Evolutionary conservation across 768 basidiomycete genomes (phyloP).

Genomic region (Kwoniella dejecticola): DNA sequence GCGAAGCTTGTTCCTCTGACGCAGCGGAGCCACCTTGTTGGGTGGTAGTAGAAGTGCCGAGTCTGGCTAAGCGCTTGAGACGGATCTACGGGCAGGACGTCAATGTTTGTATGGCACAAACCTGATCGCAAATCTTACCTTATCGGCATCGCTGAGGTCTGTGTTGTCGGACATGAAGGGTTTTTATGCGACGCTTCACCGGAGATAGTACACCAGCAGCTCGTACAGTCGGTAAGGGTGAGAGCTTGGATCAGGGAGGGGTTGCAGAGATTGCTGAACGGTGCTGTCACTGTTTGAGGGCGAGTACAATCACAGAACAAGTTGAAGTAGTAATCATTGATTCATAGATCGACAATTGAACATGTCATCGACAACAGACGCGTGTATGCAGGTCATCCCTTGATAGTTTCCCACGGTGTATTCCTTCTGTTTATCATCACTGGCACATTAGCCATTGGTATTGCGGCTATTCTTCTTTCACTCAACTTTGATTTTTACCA

Average conservation of each 20-base stretch:
- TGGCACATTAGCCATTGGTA: no score
- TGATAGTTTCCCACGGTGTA: constrained; percentile 29
- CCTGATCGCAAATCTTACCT: constrained; percentile 24
- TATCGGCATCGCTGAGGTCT: constrained; percentile 42
- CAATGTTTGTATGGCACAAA: background rate
- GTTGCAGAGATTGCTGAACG: no score
- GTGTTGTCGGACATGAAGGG: constrained; percentile 31
- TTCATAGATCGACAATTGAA: background rate
- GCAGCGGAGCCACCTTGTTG: constrained; percentile 40
- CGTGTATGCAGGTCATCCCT: background rate
- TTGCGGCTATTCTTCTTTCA: no score
- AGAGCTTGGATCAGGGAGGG: no score
- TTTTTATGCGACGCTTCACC: no score
- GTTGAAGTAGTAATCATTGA: no score
- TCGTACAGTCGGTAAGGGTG: no score
- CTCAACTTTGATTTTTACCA: background rate
- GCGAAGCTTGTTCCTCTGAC: constrained; percentile 36
- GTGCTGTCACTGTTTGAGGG: no score
- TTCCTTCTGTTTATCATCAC: no score
- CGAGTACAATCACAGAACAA: no score
- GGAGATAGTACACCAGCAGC: no score
- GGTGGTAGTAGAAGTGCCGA: constrained; percentile 56
- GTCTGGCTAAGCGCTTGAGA: constrained; percentile 83
- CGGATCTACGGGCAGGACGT: constrained; percentile 70
- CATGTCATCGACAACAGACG: background rate